These are phyloP conservation scores for Piper longum DNA, from an alignment of 164 flowering plant genomes.

Conservation along the genomic window DNA sequence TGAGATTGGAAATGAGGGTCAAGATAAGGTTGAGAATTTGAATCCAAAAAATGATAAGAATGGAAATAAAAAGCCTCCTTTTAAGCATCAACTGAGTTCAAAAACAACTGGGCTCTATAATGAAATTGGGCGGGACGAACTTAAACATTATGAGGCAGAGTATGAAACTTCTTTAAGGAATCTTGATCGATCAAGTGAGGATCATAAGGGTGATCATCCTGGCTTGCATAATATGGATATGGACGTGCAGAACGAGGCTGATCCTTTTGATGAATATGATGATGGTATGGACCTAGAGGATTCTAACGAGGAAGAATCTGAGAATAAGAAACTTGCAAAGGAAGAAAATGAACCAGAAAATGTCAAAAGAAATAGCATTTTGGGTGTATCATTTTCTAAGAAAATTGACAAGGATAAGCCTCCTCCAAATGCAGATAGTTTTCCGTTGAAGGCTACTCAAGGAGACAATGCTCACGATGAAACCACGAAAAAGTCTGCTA, in stretches of 20 bases:
- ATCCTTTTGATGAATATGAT: conserved; percentile 64
- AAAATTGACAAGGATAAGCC: conserved; percentile 14
- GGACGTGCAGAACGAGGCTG: conserved; percentile 23
- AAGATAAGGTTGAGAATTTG: conserved; percentile 17
- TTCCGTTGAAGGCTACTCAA: background rate
- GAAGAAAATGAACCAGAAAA: conserved; percentile 11
- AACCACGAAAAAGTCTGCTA: background rate
- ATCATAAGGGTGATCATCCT: conserved; percentile 11
- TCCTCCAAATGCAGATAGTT: conserved; percentile 9
- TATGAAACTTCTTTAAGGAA: conserved; percentile 68
- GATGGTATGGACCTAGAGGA: conserved; percentile 68
- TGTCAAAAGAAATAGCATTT: background rate
- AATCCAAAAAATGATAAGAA: conserved; percentile 7
- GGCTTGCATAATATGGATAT: conserved; percentile 13
- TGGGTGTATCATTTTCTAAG: conserved; percentile 11
- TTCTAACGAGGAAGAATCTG: conserved; percentile 29
- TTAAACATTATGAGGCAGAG: conserved; percentile 77
- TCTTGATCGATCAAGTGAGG: conserved; percentile 16
- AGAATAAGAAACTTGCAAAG: conserved; percentile 20
- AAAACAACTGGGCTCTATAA: conserved; percentile 59
- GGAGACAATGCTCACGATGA: background rate
- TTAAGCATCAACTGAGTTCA: conserved; percentile 9
- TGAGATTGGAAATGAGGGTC: conserved; percentile 16
- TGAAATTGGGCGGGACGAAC: conserved; percentile 88
- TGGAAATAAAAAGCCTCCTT: conserved; percentile 9